These are phyloP conservation scores for Gynandropsis gynandra DNA, from an alignment of 345 rosid genomes.

Conservation along the genomic window DNA sequence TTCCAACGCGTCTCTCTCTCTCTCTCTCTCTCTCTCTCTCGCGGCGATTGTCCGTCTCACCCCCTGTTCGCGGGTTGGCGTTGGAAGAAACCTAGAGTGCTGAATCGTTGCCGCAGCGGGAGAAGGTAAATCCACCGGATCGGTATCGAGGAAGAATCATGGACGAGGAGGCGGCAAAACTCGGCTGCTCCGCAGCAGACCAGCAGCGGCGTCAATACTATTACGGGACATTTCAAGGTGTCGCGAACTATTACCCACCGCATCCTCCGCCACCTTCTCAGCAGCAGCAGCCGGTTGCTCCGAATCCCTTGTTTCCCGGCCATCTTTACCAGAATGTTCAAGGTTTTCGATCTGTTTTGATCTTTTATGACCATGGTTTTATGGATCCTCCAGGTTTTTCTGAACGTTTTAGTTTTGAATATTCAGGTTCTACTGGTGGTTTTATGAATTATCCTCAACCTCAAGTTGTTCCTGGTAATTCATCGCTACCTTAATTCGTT, in stretches of 20 bases:
- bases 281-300: constrained; percentile 25
- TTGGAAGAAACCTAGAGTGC: no score
- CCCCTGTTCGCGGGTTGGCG: no score
- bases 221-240: constrained; percentile 93
- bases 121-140: constrained; percentile 7
- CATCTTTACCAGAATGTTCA: constrained; percentile 42
- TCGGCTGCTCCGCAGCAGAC: constrained; percentile 22
- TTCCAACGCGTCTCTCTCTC: no score
- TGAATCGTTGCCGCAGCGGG: background rate
- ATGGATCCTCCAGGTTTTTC: background rate
- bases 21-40: no score
- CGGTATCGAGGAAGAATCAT: constrained; percentile 21
- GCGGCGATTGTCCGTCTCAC: no score
- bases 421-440: constrained; percentile 21
- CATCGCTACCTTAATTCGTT: background rate
- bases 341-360: constrained; percentile 23
- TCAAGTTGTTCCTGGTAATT: constrained; percentile 29
- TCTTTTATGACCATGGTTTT: background rate
- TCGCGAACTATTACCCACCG: constrained; percentile 55
- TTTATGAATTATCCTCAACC: constrained; percentile 26
- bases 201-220: constrained; percentile 30
- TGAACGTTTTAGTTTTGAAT: background rate
- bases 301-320: constrained; percentile 26
- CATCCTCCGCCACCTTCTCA: constrained; percentile 37
- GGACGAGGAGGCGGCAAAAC: constrained; percentile 43